Evolutionary conservation across 2,329 filamentous ascomycete species (phyloP).

Genomic region (Thielaviopsis populi): DNA sequence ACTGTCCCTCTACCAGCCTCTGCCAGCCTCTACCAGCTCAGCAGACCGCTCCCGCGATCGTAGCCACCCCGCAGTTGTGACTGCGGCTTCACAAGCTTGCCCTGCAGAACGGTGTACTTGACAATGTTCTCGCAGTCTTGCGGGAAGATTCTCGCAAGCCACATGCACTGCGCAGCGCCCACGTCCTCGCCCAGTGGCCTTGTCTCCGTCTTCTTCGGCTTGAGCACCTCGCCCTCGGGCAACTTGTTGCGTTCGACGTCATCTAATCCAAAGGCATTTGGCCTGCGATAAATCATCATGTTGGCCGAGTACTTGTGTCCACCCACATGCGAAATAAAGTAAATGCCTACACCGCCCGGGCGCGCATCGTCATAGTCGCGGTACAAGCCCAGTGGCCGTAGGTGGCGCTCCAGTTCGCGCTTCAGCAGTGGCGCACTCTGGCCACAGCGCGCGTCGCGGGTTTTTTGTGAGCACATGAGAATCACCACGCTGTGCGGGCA

Average conservation of each 20-base stretch:
- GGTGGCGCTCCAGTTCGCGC: slow-evolving; percentile 76
- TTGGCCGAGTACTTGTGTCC: slow-evolving; percentile 96
- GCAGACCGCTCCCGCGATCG: slow-evolving; percentile 61
- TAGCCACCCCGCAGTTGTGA: slow-evolving; percentile 80
- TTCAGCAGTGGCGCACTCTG: slow-evolving; percentile 83
- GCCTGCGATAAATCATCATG: slow-evolving; percentile 71
- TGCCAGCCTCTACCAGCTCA: slow-evolving; percentile 61
- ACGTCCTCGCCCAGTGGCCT: slow-evolving; percentile 28
- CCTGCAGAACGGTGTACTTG: slow-evolving; percentile 75
- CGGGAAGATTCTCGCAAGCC: slow-evolving; percentile 70
- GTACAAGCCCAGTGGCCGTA: slow-evolving; percentile 69
- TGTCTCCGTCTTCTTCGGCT: slow-evolving; percentile 21
- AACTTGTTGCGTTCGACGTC: slow-evolving; percentile 18
- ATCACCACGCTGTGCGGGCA: slow-evolving; percentile 78
- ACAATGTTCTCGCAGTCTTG: slow-evolving; percentile 91
- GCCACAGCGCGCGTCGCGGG: slow-evolving; percentile 87
- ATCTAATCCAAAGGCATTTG: slow-evolving; percentile 42
- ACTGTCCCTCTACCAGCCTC: not conserved
- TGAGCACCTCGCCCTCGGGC: slow-evolving; percentile 23
- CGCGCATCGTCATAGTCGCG: slow-evolving; percentile 78
- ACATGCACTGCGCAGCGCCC: slow-evolving; percentile 77
- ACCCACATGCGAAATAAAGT: slow-evolving; percentile 92
- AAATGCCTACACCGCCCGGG: slow-evolving; percentile 84
- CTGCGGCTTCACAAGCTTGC: slow-evolving; percentile 84
- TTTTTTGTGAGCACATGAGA: slow-evolving; percentile 84